Percentiles rank a stretch among this genome's conserved stretches.
Evolutionary conservation across 129 eudicot genomes (phyloP).

Genomic region (Arctium lappa): DNA sequence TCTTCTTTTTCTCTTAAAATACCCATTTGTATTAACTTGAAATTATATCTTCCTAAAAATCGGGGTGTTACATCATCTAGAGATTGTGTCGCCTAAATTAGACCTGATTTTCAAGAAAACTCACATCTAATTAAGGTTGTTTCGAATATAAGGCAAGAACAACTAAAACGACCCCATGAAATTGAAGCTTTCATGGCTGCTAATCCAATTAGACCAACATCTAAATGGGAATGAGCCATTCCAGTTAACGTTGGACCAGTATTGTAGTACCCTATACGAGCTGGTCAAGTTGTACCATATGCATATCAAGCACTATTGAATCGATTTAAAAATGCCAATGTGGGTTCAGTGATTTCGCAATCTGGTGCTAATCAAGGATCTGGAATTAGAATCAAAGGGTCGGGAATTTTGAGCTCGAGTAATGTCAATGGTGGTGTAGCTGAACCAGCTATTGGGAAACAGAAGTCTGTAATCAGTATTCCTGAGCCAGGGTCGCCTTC

Average conservation of each 20-base stretch:
- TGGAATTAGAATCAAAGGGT: slow-evolving; percentile 87
- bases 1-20: too few relatives aligned
- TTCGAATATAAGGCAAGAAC: slow-evolving; percentile 55
- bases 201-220: slow-evolving; percentile 53
- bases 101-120: slow-evolving; percentile 62
- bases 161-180: slow-evolving; percentile 49
- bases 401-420: slow-evolving; percentile 63
- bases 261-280: slow-evolving; percentile 66
- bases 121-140: slow-evolving; percentile 66
- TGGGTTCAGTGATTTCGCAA: slow-evolving; percentile 55
- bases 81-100: slow-evolving; percentile 49
- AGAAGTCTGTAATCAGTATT: slow-evolving; percentile 33
- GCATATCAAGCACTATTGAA: slow-evolving; percentile 49
- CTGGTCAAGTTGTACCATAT: slow-evolving; percentile 53
- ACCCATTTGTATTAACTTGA: too few relatives aligned
- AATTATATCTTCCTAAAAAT: too few relatives aligned
- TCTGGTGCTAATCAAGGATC: slow-evolving; percentile 97
- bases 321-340: slow-evolving; percentile 58
- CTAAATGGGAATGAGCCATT: slow-evolving; percentile 67
- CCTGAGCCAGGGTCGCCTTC: slow-evolving; percentile 58
- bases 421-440: slow-evolving; percentile 31
- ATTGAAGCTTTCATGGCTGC: slow-evolving; percentile 50
- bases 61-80: slow-evolving; percentile 33
- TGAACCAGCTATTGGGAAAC: slow-evolving; percentile 49
- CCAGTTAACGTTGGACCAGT: slow-evolving; percentile 56